Conservation (phyloP, 2,329 filamentous ascomycete species). For the Aureobasidium subglaciale region DNA sequence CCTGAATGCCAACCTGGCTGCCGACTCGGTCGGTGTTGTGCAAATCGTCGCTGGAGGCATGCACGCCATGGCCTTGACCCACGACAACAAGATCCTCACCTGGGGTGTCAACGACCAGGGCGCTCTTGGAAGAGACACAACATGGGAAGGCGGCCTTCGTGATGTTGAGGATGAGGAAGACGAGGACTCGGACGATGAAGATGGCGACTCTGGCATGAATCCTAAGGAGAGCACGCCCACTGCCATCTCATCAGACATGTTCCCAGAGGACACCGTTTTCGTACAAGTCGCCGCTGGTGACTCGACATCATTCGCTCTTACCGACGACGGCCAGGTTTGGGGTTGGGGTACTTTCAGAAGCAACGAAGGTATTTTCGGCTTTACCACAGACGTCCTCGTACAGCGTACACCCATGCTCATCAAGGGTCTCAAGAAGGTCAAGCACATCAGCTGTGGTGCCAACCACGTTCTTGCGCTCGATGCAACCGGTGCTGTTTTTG, state of each 20-base stretch:
- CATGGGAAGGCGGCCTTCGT: constrained; percentile 56
- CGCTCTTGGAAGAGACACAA: constrained; percentile 68
- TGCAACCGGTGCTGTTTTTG: constrained; percentile 55
- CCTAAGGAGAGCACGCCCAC: constrained; percentile 63
- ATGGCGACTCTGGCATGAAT: constrained; percentile 60
- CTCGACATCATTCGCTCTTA: constrained; percentile 69
- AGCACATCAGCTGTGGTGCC: constrained; percentile 56
- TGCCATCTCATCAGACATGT: constrained; percentile 47
- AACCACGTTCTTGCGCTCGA: constrained; percentile 67
- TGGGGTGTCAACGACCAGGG: constrained; percentile 87
- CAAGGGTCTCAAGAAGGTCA: constrained; percentile 59
- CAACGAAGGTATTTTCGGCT: constrained; percentile 60
- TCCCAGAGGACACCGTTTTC: constrained; percentile 56
- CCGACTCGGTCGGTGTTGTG: constrained; percentile 58
- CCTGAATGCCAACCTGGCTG: constrained; percentile 54
- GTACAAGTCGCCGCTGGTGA: constrained; percentile 65
- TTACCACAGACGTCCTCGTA: constrained; percentile 47
- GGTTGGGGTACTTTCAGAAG: constrained; percentile 79
- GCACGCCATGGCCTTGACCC: constrained; percentile 70
- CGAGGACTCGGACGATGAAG: constrained; percentile 49
- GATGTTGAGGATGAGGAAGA: constrained; percentile 51
- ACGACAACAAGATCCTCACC: constrained; percentile 73
- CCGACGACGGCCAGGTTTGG: constrained; percentile 67
- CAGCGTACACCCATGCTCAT: constrained; percentile 51
- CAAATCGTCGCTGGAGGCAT: constrained; percentile 74